Evolutionary conservation across 305 asterid genomes (phyloP), one percentile per base, ranked within the genome.

Genomic region (Nicotiana rustica): DNA sequence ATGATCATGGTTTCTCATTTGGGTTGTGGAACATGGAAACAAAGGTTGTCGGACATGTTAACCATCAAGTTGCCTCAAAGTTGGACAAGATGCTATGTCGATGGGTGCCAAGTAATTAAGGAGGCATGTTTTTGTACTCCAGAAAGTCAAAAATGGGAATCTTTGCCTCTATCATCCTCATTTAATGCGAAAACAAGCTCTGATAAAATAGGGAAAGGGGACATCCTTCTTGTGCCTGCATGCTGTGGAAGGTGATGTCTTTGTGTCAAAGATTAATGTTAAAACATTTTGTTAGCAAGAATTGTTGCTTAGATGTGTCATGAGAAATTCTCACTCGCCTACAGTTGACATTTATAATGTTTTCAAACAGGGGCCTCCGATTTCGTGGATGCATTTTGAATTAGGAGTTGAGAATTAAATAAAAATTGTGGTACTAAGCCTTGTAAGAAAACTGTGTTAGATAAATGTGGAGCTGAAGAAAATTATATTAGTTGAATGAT

Each of bases 141-240:
- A 66, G 99, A 95, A 31, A 95, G 98, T 89, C 97, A 93, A 83
- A 87, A 87, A 80, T 95, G 99, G 99, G 97, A 93, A 81, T 92
- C 98, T 18, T 88, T 92, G 83, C 99, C 99, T 47, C 82, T 94
- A 77, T 90, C 97, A 36, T 49, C 85, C 78, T 86, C 89, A 82
- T 92, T 86, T 81, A 84, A 61, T 84, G 95, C 93, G 14, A 90
- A 92, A 12, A 90, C 90, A 64, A 33, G 87, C 80, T 86, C 92
- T 76, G 85, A 84, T 73, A 25, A 78, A 65, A 88, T 85, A 83
- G 95, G 89, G 84, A 90, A 89, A 79, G 88, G 88, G 29, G 89
- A 94, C 83, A 83, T 94, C 85, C 91, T 90, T 85, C 97, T 95
- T 83, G 86, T 94, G 79, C 92, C 91, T 85, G 78, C 90, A 79